Percentiles rank a stretch among this genome's conserved stretches.
These are phyloP conservation scores for Syzygium grande DNA, from an alignment of 345 rosid species.

Conservation along the genomic window DNA sequence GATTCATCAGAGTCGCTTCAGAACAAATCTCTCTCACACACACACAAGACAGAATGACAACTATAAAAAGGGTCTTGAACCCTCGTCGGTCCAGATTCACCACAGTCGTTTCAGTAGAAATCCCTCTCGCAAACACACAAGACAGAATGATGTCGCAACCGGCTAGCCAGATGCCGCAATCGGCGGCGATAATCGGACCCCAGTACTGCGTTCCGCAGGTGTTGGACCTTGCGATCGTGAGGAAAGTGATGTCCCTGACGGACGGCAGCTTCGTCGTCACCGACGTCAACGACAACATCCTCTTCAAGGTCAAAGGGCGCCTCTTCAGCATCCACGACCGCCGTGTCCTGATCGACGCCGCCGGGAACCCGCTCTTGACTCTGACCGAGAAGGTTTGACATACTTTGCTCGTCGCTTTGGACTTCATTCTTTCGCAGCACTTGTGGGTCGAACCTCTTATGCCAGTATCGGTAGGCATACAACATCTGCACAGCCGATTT, in stretches of 20 bases:
- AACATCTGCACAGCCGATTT: background rate
- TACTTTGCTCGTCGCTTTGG: background rate
- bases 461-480: no score
- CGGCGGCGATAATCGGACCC: conserved; percentile 18
- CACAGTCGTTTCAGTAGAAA: background rate
- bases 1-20: no score
- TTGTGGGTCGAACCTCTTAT: background rate
- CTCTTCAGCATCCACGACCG: conserved; percentile 10
- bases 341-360: conserved; percentile 15
- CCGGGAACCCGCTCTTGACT: conserved; percentile 14
- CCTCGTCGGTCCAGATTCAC: background rate
- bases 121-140: background rate
- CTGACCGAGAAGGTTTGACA: conserved; percentile 9
- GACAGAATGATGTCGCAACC: background rate
- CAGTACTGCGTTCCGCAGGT: conserved; percentile 15
- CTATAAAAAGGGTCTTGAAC: background rate
- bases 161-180: background rate
- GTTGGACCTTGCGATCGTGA: conserved; percentile 10
- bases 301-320: conserved; percentile 19
- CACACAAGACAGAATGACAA: no score
- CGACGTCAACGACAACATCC: conserved; percentile 3
- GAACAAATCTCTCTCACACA: no score
- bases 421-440: background rate
- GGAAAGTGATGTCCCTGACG: conserved; percentile 10
- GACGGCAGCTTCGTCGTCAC: conserved; percentile 12